phyloP scores from a whole-genome alignment of 331 rosid species.

The Phaseolus coccineus region DNA sequence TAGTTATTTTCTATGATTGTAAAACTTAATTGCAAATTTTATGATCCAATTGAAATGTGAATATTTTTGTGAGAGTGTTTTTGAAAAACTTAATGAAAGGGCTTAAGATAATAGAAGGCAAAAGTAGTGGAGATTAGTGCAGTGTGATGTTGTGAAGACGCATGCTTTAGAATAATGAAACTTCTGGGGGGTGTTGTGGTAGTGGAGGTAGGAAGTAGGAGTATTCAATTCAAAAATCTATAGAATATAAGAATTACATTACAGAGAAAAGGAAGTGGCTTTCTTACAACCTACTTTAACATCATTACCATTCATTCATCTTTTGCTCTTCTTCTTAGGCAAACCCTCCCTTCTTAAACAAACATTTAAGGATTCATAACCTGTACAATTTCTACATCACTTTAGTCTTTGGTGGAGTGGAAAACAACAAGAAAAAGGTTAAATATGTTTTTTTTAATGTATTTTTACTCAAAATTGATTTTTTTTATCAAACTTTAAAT shows the following conservation, averaged over 20 bases:
- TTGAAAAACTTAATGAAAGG: neutral
- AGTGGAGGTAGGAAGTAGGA: slow-evolving; percentile 57
- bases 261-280: neutral
- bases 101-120: neutral
- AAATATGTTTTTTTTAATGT: no score
- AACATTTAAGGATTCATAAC: neutral
- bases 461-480: no score
- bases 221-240: slow-evolving; percentile 29
- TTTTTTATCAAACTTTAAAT: no score
- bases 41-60: neutral
- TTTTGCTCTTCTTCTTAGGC: neutral
- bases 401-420: neutral
- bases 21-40: no score
- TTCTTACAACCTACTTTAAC: slow-evolving; percentile 16
- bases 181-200: slow-evolving; percentile 36
- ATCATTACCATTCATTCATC: slow-evolving; percentile 30
- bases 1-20: no score
- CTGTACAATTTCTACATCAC: neutral
- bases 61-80: neutral
- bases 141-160: slow-evolving; percentile 67
- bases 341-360: neutral
- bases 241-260: slow-evolving; percentile 15
- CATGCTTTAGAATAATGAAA: slow-evolving; percentile 56
- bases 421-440: no score
- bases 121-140: slow-evolving; percentile 51